A percentile compares a stretch with the other conserved stretches of the same genome.
phyloP scores from a whole-genome alignment of 805 yeast species.

The Ascoidea asiatica region DNA sequence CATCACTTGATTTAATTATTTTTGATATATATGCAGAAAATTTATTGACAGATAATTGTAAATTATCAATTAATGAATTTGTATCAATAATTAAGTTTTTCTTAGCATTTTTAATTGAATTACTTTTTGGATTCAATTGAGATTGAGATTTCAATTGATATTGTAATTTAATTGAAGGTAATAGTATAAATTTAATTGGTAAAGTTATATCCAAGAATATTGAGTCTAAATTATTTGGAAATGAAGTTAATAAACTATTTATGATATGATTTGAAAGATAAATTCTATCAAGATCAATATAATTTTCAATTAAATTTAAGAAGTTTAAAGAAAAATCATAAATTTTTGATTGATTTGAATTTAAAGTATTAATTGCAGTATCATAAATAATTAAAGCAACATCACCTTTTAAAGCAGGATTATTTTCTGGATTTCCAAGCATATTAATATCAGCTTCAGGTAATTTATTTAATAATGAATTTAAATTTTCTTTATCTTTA shows the following conservation, averaged over 20 bases:
- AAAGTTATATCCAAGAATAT: constrained; percentile 44
- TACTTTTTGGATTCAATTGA: too few species aligned
- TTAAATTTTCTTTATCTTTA: constrained; percentile 35
- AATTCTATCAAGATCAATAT: constrained; percentile 27
- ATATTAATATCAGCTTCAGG: constrained; percentile 83
- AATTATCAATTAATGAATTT: constrained; percentile 36
- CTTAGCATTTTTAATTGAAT: neutral
- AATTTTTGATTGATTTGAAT: constrained; percentile 22
- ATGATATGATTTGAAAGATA: constrained; percentile 19
- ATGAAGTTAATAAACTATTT: constrained; percentile 51
- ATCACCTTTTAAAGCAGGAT: constrained; percentile 68
- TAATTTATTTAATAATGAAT: constrained; percentile 36
- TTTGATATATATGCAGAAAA: constrained; percentile 47
- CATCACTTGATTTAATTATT: constrained; percentile 18
- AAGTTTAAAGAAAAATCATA: constrained; percentile 12
- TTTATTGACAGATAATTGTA: constrained; percentile 61
- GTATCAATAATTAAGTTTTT: constrained; percentile 18
- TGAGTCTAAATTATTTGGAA: constrained; percentile 36
- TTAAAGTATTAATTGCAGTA: constrained; percentile 40
- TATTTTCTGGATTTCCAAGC: constrained; percentile 75
- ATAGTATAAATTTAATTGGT: constrained; percentile 41
- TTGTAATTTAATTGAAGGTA: neutral
- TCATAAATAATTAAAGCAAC: constrained; percentile 60
- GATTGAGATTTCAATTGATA: too few species aligned
- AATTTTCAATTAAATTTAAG: constrained; percentile 19